Evolutionary conservation across 805 yeast species (phyloP).

Genomic region (Debaryomyces prosopidis): DNA sequence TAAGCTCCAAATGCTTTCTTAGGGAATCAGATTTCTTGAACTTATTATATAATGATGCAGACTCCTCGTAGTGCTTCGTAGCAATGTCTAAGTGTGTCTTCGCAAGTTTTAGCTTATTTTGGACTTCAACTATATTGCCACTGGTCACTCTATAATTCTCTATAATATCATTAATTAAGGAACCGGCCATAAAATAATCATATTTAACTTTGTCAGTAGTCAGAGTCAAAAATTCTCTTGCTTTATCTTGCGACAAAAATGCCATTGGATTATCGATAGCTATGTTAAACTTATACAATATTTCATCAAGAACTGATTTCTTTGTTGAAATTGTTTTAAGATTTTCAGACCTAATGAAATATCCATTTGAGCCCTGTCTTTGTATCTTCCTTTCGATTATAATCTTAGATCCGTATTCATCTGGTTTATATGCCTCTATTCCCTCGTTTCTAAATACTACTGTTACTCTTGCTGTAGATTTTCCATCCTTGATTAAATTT

Average conservation of each 20-base stretch:
- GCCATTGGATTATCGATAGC: conserved; percentile 90
- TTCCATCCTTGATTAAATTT: conserved; percentile 76
- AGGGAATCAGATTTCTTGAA: conserved; percentile 35
- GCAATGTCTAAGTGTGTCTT: conserved; percentile 24
- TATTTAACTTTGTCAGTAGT: conserved; percentile 74
- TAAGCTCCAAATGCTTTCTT: conserved; percentile 28
- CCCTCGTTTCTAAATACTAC: conserved; percentile 68
- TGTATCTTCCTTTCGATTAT: conserved; percentile 67
- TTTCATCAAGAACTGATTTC: conserved; percentile 63
- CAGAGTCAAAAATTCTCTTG: conserved; percentile 82
- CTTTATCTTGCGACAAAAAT: conserved; percentile 89
- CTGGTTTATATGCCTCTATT: conserved; percentile 62
- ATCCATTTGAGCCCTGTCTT: conserved; percentile 52
- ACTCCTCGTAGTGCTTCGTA: conserved; percentile 26
- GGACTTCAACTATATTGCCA: conserved; percentile 28
- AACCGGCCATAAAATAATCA: conserved; percentile 76
- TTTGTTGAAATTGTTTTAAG: conserved; percentile 60
- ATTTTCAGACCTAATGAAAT: conserved; percentile 52
- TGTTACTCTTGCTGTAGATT: conserved; percentile 62
- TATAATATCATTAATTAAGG: conserved; percentile 66
- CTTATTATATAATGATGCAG: conserved; percentile 29
- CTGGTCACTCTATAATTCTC: conserved; percentile 45
- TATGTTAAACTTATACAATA: conserved; percentile 70
- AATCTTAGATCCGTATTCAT: conserved; percentile 66
- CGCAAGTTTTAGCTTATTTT: conserved; percentile 26